Evolutionary conservation across 1,284 basidiomycete genomes (phyloP), one percentile per base, ranked within the genome.

Genomic region (Apiotrichum domesticum): DNA sequence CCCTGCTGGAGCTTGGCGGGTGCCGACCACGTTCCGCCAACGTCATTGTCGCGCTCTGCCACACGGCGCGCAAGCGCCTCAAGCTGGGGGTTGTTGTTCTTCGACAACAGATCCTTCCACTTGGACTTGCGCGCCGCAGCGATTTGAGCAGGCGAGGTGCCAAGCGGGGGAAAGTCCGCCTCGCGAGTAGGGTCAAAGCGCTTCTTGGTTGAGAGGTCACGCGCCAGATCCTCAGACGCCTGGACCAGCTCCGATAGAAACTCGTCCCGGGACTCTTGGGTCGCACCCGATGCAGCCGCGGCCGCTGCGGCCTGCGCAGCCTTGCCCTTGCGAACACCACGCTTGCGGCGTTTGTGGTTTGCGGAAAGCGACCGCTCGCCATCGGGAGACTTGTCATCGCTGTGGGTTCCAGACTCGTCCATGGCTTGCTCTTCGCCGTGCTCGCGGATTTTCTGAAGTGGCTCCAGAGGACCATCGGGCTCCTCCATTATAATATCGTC

Each of bases 181-280:
- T 64, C 55, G 21, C 65, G 58, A 13, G 57, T 64, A 7, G 65
- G 54, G 51, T 70, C 68, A 45, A 70, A 62, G 29, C 59, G 63
- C 51, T 61, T 67, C 47, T 65, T 63, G 52, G 73, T 73, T 39
- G 70, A 73, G 35, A 94, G 83, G 76, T 93, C 88, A 58, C 90
- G 82, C 13, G 88, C 91, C 35, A 94, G 81, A 7, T 84, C 81
- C 71, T 94, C 88, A 4, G 87, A 88, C 1, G 87, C 90, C 50
- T 81, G 81, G 3, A 89, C 90, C 37, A 93, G 82, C 7, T 85
- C 86, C 10, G 82, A 81, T 59, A 88, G 77, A 7, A 77, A 60
- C 2, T 69, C 71, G 52, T 78, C 77, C 8, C 73, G 66, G 46
- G 73, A 69, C 14, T 63, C 65, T 35, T 67, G 66, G 3, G 53